A percentile compares a stretch with the other conserved stretches of the same genome.
These are phyloP conservation scores for Kodamaea plutei DNA, from an alignment of 1,139 yeast genomes.

Conservation along the genomic window DNA sequence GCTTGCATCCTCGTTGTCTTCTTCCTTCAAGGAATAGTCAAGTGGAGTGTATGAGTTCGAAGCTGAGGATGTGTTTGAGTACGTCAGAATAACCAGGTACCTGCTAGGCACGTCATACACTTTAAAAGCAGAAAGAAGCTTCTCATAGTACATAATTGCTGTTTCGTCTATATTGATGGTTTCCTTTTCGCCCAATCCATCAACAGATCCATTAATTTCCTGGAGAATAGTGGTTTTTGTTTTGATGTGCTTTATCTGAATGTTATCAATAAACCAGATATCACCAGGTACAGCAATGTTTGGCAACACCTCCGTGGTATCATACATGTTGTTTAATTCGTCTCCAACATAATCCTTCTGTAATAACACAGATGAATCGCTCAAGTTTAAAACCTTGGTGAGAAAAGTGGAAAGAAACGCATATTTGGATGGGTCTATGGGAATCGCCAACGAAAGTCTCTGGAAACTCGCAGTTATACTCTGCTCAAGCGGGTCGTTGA, in stretches of 20 bases:
- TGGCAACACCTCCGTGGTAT: slow-evolving; percentile 27
- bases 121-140: slow-evolving; percentile 34
- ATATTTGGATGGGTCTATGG: slow-evolving; percentile 25
- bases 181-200: not conserved
- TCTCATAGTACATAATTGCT: slow-evolving; percentile 33
- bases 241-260: slow-evolving; percentile 29
- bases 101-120: slow-evolving; percentile 27
- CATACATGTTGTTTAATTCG: slow-evolving; percentile 1
- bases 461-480: slow-evolving; percentile 16
- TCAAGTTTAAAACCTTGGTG: slow-evolving; percentile 19
- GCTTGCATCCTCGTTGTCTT: slow-evolving; percentile 24
- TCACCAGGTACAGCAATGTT: slow-evolving; percentile 36
- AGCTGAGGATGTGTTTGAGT: not conserved
- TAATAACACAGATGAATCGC: slow-evolving; percentile 11
- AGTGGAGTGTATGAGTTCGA: slow-evolving; percentile 1
- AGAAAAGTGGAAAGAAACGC: slow-evolving; percentile 23
- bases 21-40: slow-evolving; percentile 22
- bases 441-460: slow-evolving; percentile 25
- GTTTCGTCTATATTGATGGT: slow-evolving; percentile 24
- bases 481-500: slow-evolving; percentile 1
- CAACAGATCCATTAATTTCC: slow-evolving; percentile 33
- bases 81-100: slow-evolving; percentile 7
- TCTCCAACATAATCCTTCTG: slow-evolving; percentile 2
- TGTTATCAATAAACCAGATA: slow-evolving; percentile 36
- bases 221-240: slow-evolving; percentile 32